phyloP scores from a whole-genome alignment of 1,139 yeast species.

The Yamadazyma aaseri region DNA sequence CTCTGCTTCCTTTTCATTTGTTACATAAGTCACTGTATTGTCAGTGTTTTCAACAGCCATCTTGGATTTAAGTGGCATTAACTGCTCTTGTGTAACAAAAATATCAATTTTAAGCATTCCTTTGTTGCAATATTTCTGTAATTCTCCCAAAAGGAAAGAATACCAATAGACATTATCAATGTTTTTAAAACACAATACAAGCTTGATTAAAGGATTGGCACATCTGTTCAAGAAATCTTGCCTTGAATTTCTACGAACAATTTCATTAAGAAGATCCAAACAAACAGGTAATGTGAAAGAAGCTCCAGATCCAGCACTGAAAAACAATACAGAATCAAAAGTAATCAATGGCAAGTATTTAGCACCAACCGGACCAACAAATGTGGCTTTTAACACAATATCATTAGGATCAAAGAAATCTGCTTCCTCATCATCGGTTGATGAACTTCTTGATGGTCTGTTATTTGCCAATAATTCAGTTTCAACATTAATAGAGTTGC shows the following conservation, averaged over 20 bases:
- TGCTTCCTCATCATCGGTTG: constrained; percentile 6
- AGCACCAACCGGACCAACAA: constrained; percentile 49
- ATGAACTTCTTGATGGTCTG: constrained; percentile 2
- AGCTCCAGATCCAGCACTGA: constrained; percentile 48
- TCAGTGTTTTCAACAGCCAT: not conserved
- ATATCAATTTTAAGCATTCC: constrained; percentile 24
- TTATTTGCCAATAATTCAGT: constrained; percentile 12
- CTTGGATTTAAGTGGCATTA: not conserved
- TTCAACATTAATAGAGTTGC: constrained; percentile 11
- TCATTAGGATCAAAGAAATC: constrained; percentile 10
- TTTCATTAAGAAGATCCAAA: constrained; percentile 32
- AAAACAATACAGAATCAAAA: constrained; percentile 40
- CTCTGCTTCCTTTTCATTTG: not conserved
- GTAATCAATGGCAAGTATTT: constrained; percentile 38
- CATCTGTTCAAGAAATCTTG: constrained; percentile 38
- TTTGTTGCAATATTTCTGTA: constrained; percentile 22
- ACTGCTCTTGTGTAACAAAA: constrained; percentile 18
- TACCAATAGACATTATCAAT: constrained; percentile 35
- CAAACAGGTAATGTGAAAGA: constrained; percentile 48
- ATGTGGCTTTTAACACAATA: constrained; percentile 29
- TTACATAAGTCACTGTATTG: not conserved
- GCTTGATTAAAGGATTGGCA: constrained; percentile 21
- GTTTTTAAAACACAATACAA: constrained; percentile 36
- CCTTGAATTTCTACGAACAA: constrained; percentile 21
- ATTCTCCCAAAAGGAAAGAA: constrained; percentile 29